Conservation (phyloP, 331 rosid genomes). For the Acacia pycnantha region DNA sequence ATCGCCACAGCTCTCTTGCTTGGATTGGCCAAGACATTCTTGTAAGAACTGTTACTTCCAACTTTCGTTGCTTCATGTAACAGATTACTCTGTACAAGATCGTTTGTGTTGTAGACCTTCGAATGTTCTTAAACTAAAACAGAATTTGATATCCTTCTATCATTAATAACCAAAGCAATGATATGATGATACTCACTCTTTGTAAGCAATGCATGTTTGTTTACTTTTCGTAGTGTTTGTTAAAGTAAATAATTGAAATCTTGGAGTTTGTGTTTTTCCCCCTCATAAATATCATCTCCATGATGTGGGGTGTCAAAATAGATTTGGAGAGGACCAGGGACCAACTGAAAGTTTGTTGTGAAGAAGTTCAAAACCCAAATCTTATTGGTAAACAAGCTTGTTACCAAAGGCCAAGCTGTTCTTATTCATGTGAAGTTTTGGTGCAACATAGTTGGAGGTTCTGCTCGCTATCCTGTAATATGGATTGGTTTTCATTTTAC, state of each 20-base stretch:
- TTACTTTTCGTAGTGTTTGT: neutral
- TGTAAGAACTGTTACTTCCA: conserved; percentile 56
- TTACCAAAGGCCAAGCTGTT: neutral
- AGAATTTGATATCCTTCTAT: conserved; percentile 13
- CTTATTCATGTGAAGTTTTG: neutral
- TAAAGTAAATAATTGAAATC: neutral
- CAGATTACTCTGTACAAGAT: neutral
- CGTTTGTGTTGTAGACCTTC: neutral
- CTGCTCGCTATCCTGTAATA: neutral
- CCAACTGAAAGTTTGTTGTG: neutral
- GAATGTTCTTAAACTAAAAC: neutral
- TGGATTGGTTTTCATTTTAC: neutral
- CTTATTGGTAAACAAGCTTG: neutral
- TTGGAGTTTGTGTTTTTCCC: neutral
- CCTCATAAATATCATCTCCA: conserved; percentile 3
- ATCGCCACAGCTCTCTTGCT: conserved; percentile 59
- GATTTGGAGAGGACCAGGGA: neutral
- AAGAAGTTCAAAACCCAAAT: neutral
- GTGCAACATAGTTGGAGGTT: conserved; percentile 1
- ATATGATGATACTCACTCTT: neutral
- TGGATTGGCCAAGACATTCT: conserved; percentile 99
- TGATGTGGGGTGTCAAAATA: conserved; percentile 2
- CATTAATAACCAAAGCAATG: neutral
- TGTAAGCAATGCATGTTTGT: neutral
- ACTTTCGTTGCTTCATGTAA: neutral